These are phyloP conservation scores for Escovopsis sp. DNA, from an alignment of 2,329 filamentous ascomycete genomes.

Conservation along the genomic window DNA sequence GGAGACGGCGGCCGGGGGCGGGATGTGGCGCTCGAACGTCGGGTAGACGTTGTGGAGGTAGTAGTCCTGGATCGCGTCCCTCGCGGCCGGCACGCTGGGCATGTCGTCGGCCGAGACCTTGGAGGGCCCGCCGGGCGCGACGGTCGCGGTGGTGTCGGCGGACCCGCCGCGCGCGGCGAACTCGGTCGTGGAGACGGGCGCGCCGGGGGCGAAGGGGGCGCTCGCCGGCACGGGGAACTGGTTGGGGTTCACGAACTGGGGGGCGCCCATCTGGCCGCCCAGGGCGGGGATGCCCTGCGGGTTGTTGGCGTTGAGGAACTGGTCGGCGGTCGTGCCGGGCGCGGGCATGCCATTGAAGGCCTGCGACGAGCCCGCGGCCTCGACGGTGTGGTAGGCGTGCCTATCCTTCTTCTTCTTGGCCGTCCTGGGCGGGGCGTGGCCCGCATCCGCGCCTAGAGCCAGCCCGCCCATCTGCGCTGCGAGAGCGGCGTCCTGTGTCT, in stretches of 20 bases:
- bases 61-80: slow-evolving; percentile 69
- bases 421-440: slow-evolving; percentile 39
- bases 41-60: slow-evolving; percentile 83
- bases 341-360: slow-evolving; percentile 55
- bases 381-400: slow-evolving; percentile 81
- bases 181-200: slow-evolving; percentile 12
- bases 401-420: slow-evolving; percentile 73
- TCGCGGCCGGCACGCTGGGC: slow-evolving; percentile 74
- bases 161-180: slow-evolving; percentile 11
- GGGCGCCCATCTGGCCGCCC: slow-evolving; percentile 31
- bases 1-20: slow-evolving; percentile 74
- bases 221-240: slow-evolving; percentile 49
- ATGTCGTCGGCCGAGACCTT: slow-evolving; percentile 84
- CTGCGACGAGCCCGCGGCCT: slow-evolving; percentile 53
- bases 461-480: slow-evolving; percentile 67
- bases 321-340: slow-evolving; percentile 32
- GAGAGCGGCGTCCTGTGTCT: slow-evolving; percentile 34
- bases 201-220: slow-evolving; percentile 21
- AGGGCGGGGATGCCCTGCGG: slow-evolving; percentile 14
- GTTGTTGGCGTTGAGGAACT: slow-evolving; percentile 23
- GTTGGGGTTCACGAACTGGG: slow-evolving; percentile 23
- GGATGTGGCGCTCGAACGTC: slow-evolving; percentile 86
- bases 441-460: slow-evolving; percentile 37
- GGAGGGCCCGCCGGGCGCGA: slow-evolving; percentile 18
- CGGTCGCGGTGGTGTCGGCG: slow-evolving; percentile 17